These are phyloP conservation scores for Lactifluus volemus DNA, from an alignment of 768 basidiomycete species.

Conservation along the genomic window DNA sequence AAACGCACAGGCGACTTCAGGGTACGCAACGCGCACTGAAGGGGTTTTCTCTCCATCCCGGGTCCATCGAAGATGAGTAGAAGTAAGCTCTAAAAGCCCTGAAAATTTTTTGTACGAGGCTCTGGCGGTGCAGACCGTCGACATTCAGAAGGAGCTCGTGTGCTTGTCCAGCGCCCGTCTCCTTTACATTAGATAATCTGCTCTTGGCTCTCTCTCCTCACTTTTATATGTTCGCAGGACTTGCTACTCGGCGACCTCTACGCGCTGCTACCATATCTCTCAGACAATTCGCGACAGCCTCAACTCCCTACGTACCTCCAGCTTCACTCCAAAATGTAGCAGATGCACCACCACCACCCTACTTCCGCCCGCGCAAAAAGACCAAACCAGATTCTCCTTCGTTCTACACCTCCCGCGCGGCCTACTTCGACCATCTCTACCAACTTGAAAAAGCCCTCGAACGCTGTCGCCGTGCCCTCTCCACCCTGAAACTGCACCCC, in stretches of 20 bases:
- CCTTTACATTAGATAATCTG: constrained; percentile 14
- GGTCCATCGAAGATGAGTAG: constrained; percentile 69
- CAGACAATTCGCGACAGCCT: constrained; percentile 21
- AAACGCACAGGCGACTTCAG: constrained; percentile 48
- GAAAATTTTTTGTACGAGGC: constrained; percentile 78
- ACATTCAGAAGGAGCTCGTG: constrained; percentile 17
- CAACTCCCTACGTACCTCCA: constrained; percentile 25
- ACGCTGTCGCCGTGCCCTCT: constrained; percentile 50
- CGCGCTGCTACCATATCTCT: not conserved
- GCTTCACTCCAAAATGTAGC: constrained; percentile 22
- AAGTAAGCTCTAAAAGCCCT: constrained; percentile 69
- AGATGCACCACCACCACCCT: not conserved
- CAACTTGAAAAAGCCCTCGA: constrained; percentile 57
- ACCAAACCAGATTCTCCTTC: constrained; percentile 55
- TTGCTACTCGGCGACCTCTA: constrained; percentile 1
- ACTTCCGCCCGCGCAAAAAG: constrained; percentile 8
- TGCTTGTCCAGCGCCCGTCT: not conserved
- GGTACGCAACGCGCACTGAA: constrained; percentile 51
- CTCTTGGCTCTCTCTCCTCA: not conserved
- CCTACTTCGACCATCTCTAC: constrained; percentile 64
- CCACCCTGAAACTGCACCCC: constrained; percentile 61
- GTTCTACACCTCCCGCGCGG: constrained; percentile 76
- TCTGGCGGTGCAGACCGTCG: constrained; percentile 40
- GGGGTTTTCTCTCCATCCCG: constrained; percentile 60
- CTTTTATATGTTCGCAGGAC: constrained; percentile 1